Base-by-base conservation (phyloP, 768 basidiomycete species). In the Amanita fuliginea region DNA sequence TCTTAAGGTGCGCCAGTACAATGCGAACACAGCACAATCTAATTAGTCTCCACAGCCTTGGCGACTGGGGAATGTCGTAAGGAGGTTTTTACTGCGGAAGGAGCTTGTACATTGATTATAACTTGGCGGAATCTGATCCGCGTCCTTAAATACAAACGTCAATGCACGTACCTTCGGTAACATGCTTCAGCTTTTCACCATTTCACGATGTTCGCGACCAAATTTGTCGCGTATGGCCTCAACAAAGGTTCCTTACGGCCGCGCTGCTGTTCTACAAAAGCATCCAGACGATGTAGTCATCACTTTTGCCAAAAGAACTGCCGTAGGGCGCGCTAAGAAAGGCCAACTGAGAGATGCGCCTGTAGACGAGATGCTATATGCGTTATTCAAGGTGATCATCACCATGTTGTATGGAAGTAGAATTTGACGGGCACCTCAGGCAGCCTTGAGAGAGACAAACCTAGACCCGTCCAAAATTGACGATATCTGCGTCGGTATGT, bases 281-380 rank as follows among this genome's bases (percentile, higher is more conserved):
- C 78, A 73, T 46, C 76, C 83, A 0, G 78, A 89, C 53, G 92
- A 95, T 64, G 86, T 94, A 13, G 92, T 95, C 53, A 82, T 96
- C 52, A 89, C 87, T 2, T 88, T 87, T 56, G 90, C 88, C 10
- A 84, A 85, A 62, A 80, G 93, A 44, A 93, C 89, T n/a, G 80
- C 90, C n/a, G 74, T 91, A 54, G 88, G 90, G 21, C 80, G 72
- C 59, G 83, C 86, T 32, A 89, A 80, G 74, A 97, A 95, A 64
- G 95, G 95, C 19, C 92, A 92, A 51, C 74, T 94, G 60, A 95
- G 92, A 62, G 90, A 96, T 59, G 71, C 77, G 1, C 78, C 83
- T 3, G 86, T 93, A 11, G 95, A 96, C 56, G 90, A 94, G 60
- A 72, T 98, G 49, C 73, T 97, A 54, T 73, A 77, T 52, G 82